Base-by-base conservation (phyloP, 2,329 filamentous ascomycete genomes). In the Monilinia fructicola region DNA sequence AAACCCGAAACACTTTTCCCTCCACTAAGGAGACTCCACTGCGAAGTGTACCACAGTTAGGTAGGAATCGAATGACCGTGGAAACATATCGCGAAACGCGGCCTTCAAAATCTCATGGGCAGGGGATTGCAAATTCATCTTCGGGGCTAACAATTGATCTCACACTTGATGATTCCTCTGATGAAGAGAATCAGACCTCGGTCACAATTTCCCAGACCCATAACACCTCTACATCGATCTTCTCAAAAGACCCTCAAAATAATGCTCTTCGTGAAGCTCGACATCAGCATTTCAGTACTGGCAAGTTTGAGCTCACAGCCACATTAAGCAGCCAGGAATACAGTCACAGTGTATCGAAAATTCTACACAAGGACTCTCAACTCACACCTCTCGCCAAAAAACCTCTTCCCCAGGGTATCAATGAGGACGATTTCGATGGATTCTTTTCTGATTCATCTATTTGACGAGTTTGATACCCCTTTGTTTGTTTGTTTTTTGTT, bases 381-480 rank as follows among this genome's bases (percentile, higher is more conserved):
- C 1, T 23, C 42, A 48, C 28, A 16, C 56, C 42, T 12, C 26
- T 59, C 12, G 6, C 42, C 23, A 46, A 48, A 3, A 59, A 35
- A 6, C 28, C 56, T 35, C 56, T 59, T 12, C 42, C 56, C 12
- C 21, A 14, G 6, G 42, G 56, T 35, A 35, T 48, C 0, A 48
- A 46, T 26, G 56, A 59, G 18, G 56, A 59, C 4, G 42, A 48
- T 48, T 48, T 59, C 23, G 56, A 59, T 35, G 56, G 56, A 23
- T 48, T 59, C 12, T 59, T 59, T n/a, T 59, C 42, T 11, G 56
- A 48, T 59, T 59, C 3, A 11, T 59, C 12, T n/a, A 48, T 35
- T 35, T 48, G 26, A 48, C 4, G 3, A 35, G 18, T 59, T 59
- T 11, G 46, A 48, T 35, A 59, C 21, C 11, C 28, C 48, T 48